phyloP scores from a whole-genome alignment of 805 yeast genomes.

The Lipomyces mesembrius region DNA sequence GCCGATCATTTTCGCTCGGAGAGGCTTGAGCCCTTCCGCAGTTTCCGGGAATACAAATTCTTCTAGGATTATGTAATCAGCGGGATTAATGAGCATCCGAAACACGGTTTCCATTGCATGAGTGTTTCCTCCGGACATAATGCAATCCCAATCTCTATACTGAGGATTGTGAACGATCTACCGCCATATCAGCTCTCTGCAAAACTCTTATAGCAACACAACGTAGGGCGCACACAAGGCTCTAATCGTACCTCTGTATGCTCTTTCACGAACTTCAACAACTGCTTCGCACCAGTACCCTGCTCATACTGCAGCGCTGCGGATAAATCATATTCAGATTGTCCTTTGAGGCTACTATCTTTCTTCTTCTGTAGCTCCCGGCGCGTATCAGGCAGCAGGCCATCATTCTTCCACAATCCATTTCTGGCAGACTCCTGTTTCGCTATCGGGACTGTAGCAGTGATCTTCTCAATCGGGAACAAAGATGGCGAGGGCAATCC shows the following conservation, averaged over 20 bases:
- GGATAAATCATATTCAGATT: slow-evolving; percentile 66
- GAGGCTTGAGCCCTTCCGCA: slow-evolving; percentile 76
- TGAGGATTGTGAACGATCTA: slow-evolving; percentile 44
- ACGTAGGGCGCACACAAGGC: neutral
- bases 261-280: slow-evolving; percentile 67
- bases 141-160: slow-evolving; percentile 72
- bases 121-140: slow-evolving; percentile 82
- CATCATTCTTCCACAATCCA: slow-evolving; percentile 74
- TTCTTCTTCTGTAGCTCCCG: slow-evolving; percentile 22
- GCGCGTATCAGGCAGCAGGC: slow-evolving; percentile 51
- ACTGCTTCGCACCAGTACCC: slow-evolving; percentile 78
- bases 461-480: slow-evolving; percentile 85
- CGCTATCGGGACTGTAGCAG: slow-evolving; percentile 51
- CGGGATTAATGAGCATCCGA: slow-evolving; percentile 76
- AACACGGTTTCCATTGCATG: slow-evolving; percentile 85
- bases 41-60: slow-evolving; percentile 84
- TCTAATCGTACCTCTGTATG: slow-evolving; percentile 52
- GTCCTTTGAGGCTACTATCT: slow-evolving; percentile 43
- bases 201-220: neutral
- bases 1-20: slow-evolving; percentile 70
- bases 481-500: slow-evolving; percentile 89
- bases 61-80: slow-evolving; percentile 83
- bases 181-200: slow-evolving; percentile 1
- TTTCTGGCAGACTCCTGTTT: slow-evolving; percentile 48
- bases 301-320: slow-evolving; percentile 89